Conservation (phyloP, 78 protist genomes). For the Polysphondylium violaceum region DNA sequence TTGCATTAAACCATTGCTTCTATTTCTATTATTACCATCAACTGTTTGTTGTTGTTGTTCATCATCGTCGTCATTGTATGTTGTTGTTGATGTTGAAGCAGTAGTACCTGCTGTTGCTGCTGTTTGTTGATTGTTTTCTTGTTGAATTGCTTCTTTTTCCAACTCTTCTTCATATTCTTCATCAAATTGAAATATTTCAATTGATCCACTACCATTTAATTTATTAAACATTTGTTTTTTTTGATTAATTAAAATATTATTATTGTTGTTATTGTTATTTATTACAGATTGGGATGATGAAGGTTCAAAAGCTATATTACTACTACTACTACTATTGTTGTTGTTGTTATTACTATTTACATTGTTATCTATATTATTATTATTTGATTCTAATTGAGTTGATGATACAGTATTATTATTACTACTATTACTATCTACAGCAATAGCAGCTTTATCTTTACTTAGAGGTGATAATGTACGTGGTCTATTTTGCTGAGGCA, state of each 20-base stretch:
- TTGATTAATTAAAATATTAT: slow-evolving; percentile 38
- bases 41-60: slow-evolving; percentile 23
- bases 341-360: slow-evolving; percentile 20
- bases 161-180: slow-evolving; percentile 59
- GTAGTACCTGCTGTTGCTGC: neutral
- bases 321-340: slow-evolving; percentile 13
- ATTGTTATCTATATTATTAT: neutral
- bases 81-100: too few species aligned
- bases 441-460: slow-evolving; percentile 21
- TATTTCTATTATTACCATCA: slow-evolving; percentile 23
- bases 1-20: slow-evolving; percentile 61
- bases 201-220: slow-evolving; percentile 43
- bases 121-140: slow-evolving; percentile 1
- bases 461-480: slow-evolving; percentile 62
- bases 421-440: slow-evolving; percentile 3
- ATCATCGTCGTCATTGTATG: slow-evolving; percentile 17
- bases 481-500: slow-evolving; percentile 17
- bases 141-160: neutral
- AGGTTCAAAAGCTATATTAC: neutral
- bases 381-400: too few species aligned
- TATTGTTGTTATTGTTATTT: slow-evolving; percentile 16
- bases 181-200: slow-evolving; percentile 54
- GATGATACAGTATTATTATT: too few species aligned
- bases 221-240: slow-evolving; percentile 38
- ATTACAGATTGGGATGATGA: too few species aligned